Evolutionary conservation across 371 early-diverging fungal species (phyloP).

Genomic region (Haplosporangium sp.): DNA sequence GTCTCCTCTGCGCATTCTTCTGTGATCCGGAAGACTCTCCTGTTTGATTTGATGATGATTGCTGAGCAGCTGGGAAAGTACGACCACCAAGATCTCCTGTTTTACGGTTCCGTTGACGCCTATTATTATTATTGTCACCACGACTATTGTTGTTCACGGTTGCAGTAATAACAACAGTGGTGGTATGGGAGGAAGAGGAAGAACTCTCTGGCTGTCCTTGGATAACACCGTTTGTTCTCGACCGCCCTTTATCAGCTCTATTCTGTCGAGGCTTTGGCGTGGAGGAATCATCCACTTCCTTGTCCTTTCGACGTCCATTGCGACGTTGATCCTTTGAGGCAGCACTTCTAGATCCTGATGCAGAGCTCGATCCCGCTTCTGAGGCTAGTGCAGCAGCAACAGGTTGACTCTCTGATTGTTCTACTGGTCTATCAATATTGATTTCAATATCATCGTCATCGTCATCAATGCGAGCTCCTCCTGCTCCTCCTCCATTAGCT

Average conservation of each 20-base stretch:
- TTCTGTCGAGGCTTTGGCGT: constrained; percentile 14
- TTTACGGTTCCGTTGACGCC: constrained; percentile 35
- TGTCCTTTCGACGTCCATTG: constrained; percentile 26
- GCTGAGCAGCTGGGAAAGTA: constrained; percentile 15
- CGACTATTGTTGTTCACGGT: not conserved
- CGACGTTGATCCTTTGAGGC: constrained; percentile 24
- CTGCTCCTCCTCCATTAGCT: constrained; percentile 23
- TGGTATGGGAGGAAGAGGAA: constrained; percentile 12
- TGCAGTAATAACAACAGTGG: not conserved
- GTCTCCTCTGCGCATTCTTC: constrained; percentile 9
- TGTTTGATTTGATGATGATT: constrained; percentile 1
- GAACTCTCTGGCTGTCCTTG: constrained; percentile 20
- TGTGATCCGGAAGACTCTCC: constrained; percentile 21
- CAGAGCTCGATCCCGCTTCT: constrained; percentile 1
- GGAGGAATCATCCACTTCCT: constrained; percentile 16
- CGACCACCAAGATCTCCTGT: constrained; percentile 39
- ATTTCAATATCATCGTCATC: constrained; percentile 40
- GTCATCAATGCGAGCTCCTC: constrained; percentile 35
- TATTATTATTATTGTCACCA: constrained; percentile 14
- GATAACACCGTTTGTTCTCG: not conserved
- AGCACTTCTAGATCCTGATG: constrained; percentile 4
- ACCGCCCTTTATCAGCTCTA: constrained; percentile 9
- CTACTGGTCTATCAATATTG: constrained; percentile 39
- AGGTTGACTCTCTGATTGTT: constrained; percentile 12
- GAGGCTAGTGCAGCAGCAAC: not conserved